Base-by-base conservation (phyloP, 108 stramenopile genomes). In the Licmophora abbreviata region DNA sequence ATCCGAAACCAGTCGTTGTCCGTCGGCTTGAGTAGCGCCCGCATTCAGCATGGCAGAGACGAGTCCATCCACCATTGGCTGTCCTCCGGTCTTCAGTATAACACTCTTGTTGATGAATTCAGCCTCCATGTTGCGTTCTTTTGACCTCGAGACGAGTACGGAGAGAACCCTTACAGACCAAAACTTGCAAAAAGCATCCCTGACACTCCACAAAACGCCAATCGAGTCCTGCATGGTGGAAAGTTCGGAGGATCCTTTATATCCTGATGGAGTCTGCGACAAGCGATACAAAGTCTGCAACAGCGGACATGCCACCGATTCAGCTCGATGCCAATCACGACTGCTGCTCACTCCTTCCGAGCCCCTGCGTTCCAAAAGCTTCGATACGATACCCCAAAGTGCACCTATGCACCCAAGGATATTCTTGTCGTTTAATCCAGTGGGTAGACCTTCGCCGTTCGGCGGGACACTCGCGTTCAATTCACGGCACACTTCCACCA, bases 41-140 rank as follows among this genome's bases (percentile, higher is more conserved):
- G 33, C 12, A 12, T 49, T 40, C 48, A 74, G 49, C n/a, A 74
- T 33, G 3, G 71, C 46, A 11, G 36, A 38, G 3, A 79, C 67
- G 15, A 83, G 36, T 12, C 57, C 64, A 27, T 50, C 29, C 22
- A 74, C 62, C 14, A 77, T 38, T 1, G 32, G 43, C 20, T 37
- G 36, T 34, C 74, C 63, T 26, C 72, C 74, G 0, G 59, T 52
- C 34, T 44, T 64, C n/a, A 83, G 62, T 58, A 83, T 73, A 24
- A 79, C 65, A 22, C 59, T 62, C 33, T 83, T 83, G 68, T 83
- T 83, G 29, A 75, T 72, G 29, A 64, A 83, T 54, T 83, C 81
- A 17, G 8, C 26, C 9, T 57, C 21, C n/a, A n/a, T n/a, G n/a
- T n/a, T n/a, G n/a, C n/a, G n/a, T 36, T 74, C 70, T 29, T 64